phyloP scores from a whole-genome alignment of 495 filamentous ascomycete species.

The Talaromyces ruber region DNA sequence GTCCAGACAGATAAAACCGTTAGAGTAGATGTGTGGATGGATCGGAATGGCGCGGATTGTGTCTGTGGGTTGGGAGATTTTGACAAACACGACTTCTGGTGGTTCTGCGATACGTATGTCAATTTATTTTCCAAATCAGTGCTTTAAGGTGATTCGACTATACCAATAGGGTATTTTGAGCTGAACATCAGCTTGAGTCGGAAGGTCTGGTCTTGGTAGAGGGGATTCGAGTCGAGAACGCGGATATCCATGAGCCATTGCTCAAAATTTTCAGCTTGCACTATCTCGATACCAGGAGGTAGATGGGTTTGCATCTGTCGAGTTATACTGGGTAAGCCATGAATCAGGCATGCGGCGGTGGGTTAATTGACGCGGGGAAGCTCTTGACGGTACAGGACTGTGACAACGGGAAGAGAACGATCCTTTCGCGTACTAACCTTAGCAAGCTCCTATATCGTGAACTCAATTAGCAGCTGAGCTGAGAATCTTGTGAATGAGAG shows the following conservation, averaged over 20 bases:
- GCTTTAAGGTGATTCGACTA: not conserved
- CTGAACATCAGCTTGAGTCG: constrained; percentile 82
- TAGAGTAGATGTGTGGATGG: constrained; percentile 96
- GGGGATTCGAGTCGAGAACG: constrained; percentile 84
- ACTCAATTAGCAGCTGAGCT: not conserved
- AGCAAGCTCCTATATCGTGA: constrained; percentile 22
- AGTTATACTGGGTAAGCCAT: not conserved
- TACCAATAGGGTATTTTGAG: constrained; percentile 85
- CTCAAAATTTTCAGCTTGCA: constrained; percentile 69
- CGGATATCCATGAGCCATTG: constrained; percentile 92
- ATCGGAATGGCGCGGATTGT: constrained; percentile 70
- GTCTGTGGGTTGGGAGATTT: constrained; percentile 33
- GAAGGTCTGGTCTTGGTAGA: constrained; percentile 76
- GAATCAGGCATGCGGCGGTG: not conserved
- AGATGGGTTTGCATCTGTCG: constrained; percentile 39
- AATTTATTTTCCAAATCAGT: not conserved
- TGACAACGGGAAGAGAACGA: not conserved
- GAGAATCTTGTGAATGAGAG: not conserved
- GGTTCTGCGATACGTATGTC: constrained; percentile 50
- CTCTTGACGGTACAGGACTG: not conserved
- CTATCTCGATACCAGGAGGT: constrained; percentile 66
- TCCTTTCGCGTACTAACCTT: constrained; percentile 22
- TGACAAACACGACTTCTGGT: constrained; percentile 84
- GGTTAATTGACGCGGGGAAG: not conserved
- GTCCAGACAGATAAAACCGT: constrained; percentile 96